These are phyloP conservation scores for Pleurotus djamor DNA, from an alignment of 768 basidiomycete species.

Conservation along the genomic window DNA sequence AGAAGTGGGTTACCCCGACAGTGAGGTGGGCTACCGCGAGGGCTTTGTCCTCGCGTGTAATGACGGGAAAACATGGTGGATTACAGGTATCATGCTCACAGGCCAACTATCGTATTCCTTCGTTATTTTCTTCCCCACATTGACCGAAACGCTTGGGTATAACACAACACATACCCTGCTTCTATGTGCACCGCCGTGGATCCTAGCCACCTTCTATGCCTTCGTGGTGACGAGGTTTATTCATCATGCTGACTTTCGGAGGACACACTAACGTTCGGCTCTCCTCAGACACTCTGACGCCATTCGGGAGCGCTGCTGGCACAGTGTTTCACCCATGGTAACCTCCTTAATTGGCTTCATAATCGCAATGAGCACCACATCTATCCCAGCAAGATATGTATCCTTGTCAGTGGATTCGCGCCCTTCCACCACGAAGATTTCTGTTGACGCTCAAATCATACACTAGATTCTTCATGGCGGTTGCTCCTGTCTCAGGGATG, in stretches of 20 bases:
- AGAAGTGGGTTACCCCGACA: slow-evolving; percentile 41
- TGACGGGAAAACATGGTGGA: slow-evolving; percentile 75
- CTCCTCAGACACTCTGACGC: slow-evolving; percentile 55
- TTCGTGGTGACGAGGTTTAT: slow-evolving; percentile 51
- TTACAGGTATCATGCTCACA: slow-evolving; percentile 28
- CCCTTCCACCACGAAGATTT: neutral
- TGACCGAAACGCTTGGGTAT: slow-evolving; percentile 69
- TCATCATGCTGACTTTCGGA: no score
- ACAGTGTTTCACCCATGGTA: slow-evolving; percentile 42
- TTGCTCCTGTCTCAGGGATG: slow-evolving; percentile 43
- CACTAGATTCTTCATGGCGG: slow-evolving; percentile 16
- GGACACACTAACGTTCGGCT: neutral
- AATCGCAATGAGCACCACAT: slow-evolving; percentile 51
- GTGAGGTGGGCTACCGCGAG: slow-evolving; percentile 35
- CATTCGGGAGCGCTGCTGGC: slow-evolving; percentile 56
- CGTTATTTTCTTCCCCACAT: slow-evolving; percentile 71
- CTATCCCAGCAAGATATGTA: slow-evolving; percentile 47
- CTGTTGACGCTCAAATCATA: neutral
- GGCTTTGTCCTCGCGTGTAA: slow-evolving; percentile 59
- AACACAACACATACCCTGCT: slow-evolving; percentile 59
- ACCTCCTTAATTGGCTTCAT: slow-evolving; percentile 59
- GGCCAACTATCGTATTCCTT: slow-evolving; percentile 59
- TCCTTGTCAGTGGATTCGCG: slow-evolving; percentile 45
- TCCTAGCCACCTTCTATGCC: slow-evolving; percentile 55
- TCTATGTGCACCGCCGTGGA: slow-evolving; percentile 57